Conservation (phyloP, 768 basidiomycete genomes). For the Sporobolomyces pararoseus region DNA sequence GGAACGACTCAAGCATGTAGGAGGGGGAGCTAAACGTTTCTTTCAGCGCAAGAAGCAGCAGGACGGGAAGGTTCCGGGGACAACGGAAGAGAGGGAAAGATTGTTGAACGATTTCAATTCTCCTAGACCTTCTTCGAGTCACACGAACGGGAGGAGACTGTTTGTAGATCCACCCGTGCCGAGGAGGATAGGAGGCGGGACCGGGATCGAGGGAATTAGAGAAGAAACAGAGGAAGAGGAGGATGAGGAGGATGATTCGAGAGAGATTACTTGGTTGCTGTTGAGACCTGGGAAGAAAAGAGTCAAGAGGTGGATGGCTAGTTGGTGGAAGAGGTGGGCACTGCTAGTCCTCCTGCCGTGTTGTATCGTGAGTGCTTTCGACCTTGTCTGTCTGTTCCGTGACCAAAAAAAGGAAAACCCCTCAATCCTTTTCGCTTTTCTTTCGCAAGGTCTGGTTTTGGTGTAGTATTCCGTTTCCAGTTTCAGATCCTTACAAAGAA, state of each 20-base stretch:
- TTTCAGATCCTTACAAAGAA: conserved; percentile 49
- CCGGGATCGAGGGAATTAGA: not conserved
- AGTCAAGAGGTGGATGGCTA: conserved; percentile 50
- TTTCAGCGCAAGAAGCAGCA: not conserved
- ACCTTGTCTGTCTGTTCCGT: no score
- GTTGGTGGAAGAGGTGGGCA: conserved; percentile 52
- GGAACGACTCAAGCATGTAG: no score
- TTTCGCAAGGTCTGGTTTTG: conserved; percentile 52
- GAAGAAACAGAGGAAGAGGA: not conserved
- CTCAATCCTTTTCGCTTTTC: no score
- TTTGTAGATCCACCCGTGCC: not conserved
- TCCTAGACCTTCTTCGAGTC: not conserved
- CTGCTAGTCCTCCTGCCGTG: conserved; percentile 51
- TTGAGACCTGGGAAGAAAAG: conserved; percentile 48
- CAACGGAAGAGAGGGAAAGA: not conserved
- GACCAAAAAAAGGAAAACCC: no score
- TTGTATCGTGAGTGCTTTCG: conserved; percentile 47
- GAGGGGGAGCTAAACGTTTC: conserved; percentile 1
- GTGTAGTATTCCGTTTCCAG: conserved; percentile 52
- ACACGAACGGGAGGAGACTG: not conserved
- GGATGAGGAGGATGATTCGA: conserved; percentile 25
- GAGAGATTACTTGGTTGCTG: conserved; percentile 29
- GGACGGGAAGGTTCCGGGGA: not conserved
- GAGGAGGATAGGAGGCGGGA: not conserved
- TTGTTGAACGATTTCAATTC: conserved; percentile 4